phyloP scores from a whole-genome alignment of 306 rosid species.

The Calophaca sinica region DNA sequence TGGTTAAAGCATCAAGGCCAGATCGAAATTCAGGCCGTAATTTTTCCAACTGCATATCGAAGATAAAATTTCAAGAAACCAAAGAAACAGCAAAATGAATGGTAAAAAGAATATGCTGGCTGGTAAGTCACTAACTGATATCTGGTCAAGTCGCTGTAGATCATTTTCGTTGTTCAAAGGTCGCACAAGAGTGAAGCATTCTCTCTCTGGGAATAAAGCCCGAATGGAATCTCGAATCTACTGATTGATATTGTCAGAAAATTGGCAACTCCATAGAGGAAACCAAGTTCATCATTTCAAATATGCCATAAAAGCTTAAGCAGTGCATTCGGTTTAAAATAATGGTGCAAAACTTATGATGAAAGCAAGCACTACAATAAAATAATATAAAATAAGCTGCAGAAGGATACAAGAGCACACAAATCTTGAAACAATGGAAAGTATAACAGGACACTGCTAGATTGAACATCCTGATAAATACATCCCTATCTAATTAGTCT shows the following conservation, averaged over 20 bases:
- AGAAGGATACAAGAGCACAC: conserved; percentile 6
- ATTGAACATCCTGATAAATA: conserved; percentile 14
- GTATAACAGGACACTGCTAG: conserved; percentile 3
- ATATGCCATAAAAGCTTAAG: conserved; percentile 7
- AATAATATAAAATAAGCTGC: conserved; percentile 1
- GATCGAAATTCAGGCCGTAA: conserved; percentile 89
- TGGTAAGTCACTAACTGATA: conserved; percentile 60
- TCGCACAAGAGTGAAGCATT: conserved; percentile 91
- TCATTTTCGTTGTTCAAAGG: conserved; percentile 85
- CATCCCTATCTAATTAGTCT: not conserved
- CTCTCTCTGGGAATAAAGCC: conserved; percentile 94
- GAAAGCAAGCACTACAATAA: conserved; percentile 12
- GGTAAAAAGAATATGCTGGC: not conserved
- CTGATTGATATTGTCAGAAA: conserved; percentile 35
- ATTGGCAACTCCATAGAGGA: conserved; percentile 43
- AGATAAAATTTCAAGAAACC: conserved; percentile 13
- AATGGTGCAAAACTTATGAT: not conserved
- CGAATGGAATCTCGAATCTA: conserved; percentile 76
- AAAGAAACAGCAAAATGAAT: not conserved
- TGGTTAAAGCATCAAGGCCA: conserved; percentile 84
- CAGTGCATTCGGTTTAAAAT: conserved; percentile 5
- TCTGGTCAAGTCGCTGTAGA: conserved; percentile 85
- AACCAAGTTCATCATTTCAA: not conserved
- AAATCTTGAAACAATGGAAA: conserved; percentile 4
- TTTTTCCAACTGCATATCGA: conserved; percentile 62